Conservation (phyloP, 805 yeast genomes). For the Cyberlindnera maritima region DNA sequence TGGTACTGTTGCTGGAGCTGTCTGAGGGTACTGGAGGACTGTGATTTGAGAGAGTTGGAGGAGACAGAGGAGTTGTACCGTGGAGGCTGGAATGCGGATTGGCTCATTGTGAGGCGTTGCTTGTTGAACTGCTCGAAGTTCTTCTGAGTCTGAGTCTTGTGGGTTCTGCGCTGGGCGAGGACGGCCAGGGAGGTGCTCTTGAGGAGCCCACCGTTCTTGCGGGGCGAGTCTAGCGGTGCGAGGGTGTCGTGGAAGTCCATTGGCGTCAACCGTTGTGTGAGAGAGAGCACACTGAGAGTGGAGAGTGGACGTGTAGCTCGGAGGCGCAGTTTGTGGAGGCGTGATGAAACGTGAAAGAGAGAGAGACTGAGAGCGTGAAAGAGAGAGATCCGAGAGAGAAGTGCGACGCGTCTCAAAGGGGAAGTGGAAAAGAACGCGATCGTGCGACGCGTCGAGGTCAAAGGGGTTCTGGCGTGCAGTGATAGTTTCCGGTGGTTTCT, state of each 20-base stretch:
- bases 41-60: conserved; percentile 7
- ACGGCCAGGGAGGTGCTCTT: conserved; percentile 25
- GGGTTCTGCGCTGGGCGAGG: conserved; percentile 22
- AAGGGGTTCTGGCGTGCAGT: too few relatives aligned
- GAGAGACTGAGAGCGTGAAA: too few relatives aligned
- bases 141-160: conserved; percentile 27
- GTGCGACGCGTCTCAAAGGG: too few relatives aligned
- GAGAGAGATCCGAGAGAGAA: too few relatives aligned
- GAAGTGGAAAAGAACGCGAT: too few relatives aligned
- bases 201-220: conserved; percentile 24
- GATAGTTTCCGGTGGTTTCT: too few relatives aligned
- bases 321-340: too few relatives aligned
- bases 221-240: conserved; percentile 19
- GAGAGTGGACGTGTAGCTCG: too few relatives aligned
- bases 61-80: not conserved
- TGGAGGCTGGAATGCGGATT: not conserved
- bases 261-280: not conserved
- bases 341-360: too few relatives aligned
- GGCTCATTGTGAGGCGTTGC: conserved; percentile 7
- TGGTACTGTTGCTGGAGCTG: conserved; percentile 1
- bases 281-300: too few relatives aligned
- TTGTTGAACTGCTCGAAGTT: conserved; percentile 25
- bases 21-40: not conserved
- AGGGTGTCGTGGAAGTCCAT: not conserved
- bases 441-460: too few relatives aligned